Percentiles rank a stretch among this genome's conserved stretches.
These are phyloP conservation scores for Claviceps monticola DNA, from an alignment of 2,329 filamentous ascomycete genomes.

Conservation along the genomic window DNA sequence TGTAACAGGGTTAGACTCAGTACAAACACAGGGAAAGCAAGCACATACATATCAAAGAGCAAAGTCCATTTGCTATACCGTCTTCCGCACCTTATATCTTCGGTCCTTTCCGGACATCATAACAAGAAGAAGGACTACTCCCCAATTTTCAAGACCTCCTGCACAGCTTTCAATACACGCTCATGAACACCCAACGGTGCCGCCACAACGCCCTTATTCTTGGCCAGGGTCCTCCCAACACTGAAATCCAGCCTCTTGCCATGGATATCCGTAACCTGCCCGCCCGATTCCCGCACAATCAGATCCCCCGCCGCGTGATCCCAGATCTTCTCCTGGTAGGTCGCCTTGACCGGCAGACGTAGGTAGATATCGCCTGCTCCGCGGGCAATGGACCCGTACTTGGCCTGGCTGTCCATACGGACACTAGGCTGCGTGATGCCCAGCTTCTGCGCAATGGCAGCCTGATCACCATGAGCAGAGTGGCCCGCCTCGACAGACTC, in stretches of 20 bases:
- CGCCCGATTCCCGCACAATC: slow-evolving; percentile 87
- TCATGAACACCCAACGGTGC: slow-evolving; percentile 64
- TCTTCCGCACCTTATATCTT: too few relatives aligned
- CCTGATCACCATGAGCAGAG: slow-evolving; percentile 79
- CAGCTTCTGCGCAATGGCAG: slow-evolving; percentile 62
- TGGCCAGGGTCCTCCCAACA: slow-evolving; percentile 68
- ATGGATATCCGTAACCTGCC: slow-evolving; percentile 76
- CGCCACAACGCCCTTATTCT: slow-evolving; percentile 90
- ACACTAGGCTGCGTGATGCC: slow-evolving; percentile 84
- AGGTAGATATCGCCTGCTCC: slow-evolving; percentile 93
- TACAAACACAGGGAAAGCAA: too few relatives aligned
- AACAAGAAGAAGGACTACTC: too few relatives aligned
- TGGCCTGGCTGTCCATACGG: slow-evolving; percentile 94
- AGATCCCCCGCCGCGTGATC: slow-evolving; percentile 93
- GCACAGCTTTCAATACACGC: slow-evolving; percentile 67
- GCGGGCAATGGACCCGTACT: slow-evolving; percentile 89
- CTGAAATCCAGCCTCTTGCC: slow-evolving; percentile 80
- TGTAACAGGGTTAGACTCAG: too few relatives aligned
- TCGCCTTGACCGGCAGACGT: slow-evolving; percentile 67
- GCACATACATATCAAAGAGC: too few relatives aligned
- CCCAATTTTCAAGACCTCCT: slow-evolving; percentile 50
- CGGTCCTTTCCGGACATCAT: too few relatives aligned
- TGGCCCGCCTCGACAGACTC: slow-evolving; percentile 92
- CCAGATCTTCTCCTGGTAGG: slow-evolving; percentile 99
- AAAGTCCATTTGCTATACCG: too few relatives aligned